phyloP scores from a whole-genome alignment of 2,329 filamentous ascomycete genomes.

The Cladosporium austrohemisphaericum region DNA sequence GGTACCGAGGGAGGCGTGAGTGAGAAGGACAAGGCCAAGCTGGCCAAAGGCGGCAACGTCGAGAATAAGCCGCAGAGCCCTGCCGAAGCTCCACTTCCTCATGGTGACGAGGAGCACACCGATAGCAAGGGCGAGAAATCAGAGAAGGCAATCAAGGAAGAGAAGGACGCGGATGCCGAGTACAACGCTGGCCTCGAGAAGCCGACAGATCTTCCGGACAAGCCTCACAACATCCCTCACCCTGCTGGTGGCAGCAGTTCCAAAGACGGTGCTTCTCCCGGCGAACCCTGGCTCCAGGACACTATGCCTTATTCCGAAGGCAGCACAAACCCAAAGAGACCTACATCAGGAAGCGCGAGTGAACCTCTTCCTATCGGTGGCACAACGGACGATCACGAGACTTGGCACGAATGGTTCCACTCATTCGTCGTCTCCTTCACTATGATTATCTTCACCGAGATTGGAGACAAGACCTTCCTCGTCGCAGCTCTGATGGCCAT shows the following conservation, averaged over 20 bases:
- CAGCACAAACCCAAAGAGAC: constrained; percentile 28
- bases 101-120: constrained; percentile 73
- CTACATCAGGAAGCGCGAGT: constrained; percentile 25
- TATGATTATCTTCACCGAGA: constrained; percentile 96
- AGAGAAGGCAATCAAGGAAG: constrained; percentile 35
- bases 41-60: constrained; percentile 60
- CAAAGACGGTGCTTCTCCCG: constrained; percentile 4
- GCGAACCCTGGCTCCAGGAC: constrained; percentile 31
- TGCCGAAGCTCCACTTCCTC: constrained; percentile 78
- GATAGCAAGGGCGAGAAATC: constrained; percentile 24
- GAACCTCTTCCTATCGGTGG: constrained; percentile 19
- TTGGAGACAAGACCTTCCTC: constrained; percentile 98
- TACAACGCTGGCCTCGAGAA: constrained; percentile 37
- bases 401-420: constrained; percentile 53
- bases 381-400: constrained; percentile 18
- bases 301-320: constrained; percentile 39
- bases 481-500: constrained; percentile 98
- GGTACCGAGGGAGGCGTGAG: constrained; percentile 88
- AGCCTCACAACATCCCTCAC: constrained; percentile 69
- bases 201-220: constrained; percentile 66
- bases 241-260: constrained; percentile 40
- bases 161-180: constrained; percentile 36
- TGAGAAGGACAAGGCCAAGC: constrained; percentile 75
- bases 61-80: constrained; percentile 78
- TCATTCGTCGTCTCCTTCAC: constrained; percentile 89